Evolutionary conservation across 192 early-diverging fungal genomes (phyloP), one percentile per base, ranked within the genome.

Genomic region (Pilaira anomala): DNA sequence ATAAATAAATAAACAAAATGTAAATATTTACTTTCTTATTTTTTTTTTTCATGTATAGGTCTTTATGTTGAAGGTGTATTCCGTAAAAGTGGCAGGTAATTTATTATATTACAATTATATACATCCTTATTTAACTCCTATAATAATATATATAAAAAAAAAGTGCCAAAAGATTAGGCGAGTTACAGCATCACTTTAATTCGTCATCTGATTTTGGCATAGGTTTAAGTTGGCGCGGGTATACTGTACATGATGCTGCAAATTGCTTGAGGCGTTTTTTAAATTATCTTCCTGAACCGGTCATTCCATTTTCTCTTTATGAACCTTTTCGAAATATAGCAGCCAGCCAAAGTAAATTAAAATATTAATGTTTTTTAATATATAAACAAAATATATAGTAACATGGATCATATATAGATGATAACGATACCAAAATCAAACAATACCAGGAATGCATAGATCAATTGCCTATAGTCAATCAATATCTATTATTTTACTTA

Each of bases 231-330:
- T 89, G 86, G 86, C 54, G 72, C 21, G 81, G 83, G 9, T 91
- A 84, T 69, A 85, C 86, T 6, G 81, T 89, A 16, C 89, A 91
- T 66, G 89, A 91, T 67, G 84, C 86, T 21, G 88, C 89, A 14
- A 89, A 86, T 26, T 73, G 89, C n/a, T 73, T 91, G 59, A 83
- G 88, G 6, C 78, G 88, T 53, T 91, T 85, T 65, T 63, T 91
- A 64, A 87, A 84, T 44, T 77, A 84, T 58, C 71, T 91, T 12
- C 89, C 89, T 6, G 85, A 86, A 49, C 85, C 87, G 16, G 87
- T 91, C 33, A 89, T 91, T 48, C 69, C 83, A 16, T 67, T 77
- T 26, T 79, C 80, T 30, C 79, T 76, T 54, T 91, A 88, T 66
- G 73, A 85, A 48, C 66, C 73, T 22, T 91, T 91, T 64, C 71